Evolutionary conservation across 768 basidiomycete genomes (phyloP).

Genomic region (Serendipita sp.): DNA sequence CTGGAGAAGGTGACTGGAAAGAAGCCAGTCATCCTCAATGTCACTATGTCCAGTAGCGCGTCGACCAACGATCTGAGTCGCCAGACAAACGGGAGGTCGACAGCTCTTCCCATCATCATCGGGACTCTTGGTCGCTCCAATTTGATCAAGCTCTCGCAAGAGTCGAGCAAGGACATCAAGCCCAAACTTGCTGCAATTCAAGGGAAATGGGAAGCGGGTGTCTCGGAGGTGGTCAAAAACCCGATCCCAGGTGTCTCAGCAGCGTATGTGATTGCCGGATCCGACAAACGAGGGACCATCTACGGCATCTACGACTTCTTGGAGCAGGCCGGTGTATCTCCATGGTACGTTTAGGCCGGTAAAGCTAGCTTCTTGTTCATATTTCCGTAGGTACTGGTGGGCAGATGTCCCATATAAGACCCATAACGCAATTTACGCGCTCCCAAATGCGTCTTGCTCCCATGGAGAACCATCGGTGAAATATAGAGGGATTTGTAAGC

Average conservation of each 20-base stretch:
- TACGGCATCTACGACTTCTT: conserved; percentile 52
- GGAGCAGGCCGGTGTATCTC: conserved; percentile 57
- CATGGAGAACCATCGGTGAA: conserved; percentile 54
- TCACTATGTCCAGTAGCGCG: conserved; percentile 24
- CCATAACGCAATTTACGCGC: conserved; percentile 31
- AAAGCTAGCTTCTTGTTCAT: not conserved
- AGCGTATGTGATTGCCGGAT: conserved; percentile 53
- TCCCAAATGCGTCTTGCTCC: conserved; percentile 17
- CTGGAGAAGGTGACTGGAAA: conserved; percentile 44
- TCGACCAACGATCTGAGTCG: conserved; percentile 11
- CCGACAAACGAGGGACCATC: conserved; percentile 55
- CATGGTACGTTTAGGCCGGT: conserved; percentile 30
- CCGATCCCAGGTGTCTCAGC: conserved; percentile 32
- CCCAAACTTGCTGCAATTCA: conserved; percentile 41
- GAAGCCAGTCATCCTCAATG: conserved; percentile 36
- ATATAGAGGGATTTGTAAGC: conserved; percentile 39
- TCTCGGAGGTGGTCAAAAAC: conserved; percentile 35
- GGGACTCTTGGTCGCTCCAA: conserved; percentile 47
- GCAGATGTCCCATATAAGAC: conserved; percentile 51
- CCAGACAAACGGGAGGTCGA: conserved; percentile 11
- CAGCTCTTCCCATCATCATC: conserved; percentile 37
- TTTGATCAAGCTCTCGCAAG: conserved; percentile 25
- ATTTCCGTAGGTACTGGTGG: conserved; percentile 34
- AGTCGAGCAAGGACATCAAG: conserved; percentile 35
- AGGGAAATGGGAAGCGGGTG: conserved; percentile 54